Evolutionary conservation across 148 eudicot species (phyloP).

Genomic region (Fagopyrum tataricum): DNA sequence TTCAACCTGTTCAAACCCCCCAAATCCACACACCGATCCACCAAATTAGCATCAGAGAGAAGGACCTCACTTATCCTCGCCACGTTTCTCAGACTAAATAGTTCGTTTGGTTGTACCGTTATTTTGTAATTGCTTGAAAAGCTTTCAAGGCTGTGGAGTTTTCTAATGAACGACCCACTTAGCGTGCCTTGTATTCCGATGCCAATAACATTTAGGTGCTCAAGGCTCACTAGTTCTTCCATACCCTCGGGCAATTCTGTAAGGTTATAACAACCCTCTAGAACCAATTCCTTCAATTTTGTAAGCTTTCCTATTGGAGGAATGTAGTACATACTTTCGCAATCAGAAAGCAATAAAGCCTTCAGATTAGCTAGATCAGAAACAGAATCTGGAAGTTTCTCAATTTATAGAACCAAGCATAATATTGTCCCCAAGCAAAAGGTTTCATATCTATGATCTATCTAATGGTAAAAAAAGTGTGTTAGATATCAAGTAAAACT

Average conservation of each 20-base stretch:
- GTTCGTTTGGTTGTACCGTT: too few species aligned
- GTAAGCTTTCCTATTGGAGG: constrained; percentile 12
- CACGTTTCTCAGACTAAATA: not conserved
- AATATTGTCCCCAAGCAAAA: too few species aligned
- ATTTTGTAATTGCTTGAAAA: too few species aligned
- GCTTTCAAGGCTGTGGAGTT: too few species aligned
- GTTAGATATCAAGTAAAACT: too few species aligned
- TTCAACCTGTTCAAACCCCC: not conserved
- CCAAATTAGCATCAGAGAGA: not conserved
- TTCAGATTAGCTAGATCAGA: constrained; percentile 17
- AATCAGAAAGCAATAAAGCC: not conserved
- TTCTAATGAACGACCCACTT: too few species aligned
- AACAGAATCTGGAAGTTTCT: constrained; percentile 15
- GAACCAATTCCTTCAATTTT: constrained; percentile 3
- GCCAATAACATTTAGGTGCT: too few species aligned
- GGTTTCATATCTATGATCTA: too few species aligned
- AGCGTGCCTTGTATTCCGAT: too few species aligned
- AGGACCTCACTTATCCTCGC: not conserved
- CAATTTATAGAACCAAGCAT: too few species aligned
- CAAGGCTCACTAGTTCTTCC: not conserved
- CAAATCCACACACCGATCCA: not conserved
- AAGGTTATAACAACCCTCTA: accelerated
- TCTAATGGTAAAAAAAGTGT: too few species aligned
- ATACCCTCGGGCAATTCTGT: not conserved
- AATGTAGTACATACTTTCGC: not conserved